phyloP scores from a whole-genome alignment of 2,329 filamentous ascomycete species.

The Beauveria sp. region DNA sequence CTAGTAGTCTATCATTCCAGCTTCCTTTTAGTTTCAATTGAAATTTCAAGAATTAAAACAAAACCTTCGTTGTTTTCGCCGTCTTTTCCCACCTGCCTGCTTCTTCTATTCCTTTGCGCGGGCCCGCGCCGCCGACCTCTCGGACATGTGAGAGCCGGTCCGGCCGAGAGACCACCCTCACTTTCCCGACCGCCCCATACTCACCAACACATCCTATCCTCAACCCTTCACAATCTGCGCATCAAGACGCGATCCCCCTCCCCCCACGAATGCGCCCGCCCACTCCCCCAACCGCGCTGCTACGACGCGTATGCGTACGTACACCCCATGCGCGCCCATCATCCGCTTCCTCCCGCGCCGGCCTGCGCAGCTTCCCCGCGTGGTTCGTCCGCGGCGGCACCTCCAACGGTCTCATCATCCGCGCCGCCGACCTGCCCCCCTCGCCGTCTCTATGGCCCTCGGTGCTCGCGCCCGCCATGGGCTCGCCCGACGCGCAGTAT shows the following conservation, averaged over 20 bases:
- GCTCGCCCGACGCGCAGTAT: constrained; percentile 54
- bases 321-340: background rate
- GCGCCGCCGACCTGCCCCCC: constrained; percentile 29
- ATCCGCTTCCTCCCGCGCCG: background rate
- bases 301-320: background rate
- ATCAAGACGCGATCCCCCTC: too few species aligned
- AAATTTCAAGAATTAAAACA: too few species aligned
- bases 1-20: constrained; percentile 29
- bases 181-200: background rate
- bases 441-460: constrained; percentile 28
- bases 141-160: background rate
- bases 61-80: too few species aligned
- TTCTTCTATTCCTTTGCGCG: background rate
- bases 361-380: constrained; percentile 27
- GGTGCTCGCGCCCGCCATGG: constrained; percentile 54
- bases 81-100: too few species aligned
- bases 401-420: constrained; percentile 55
- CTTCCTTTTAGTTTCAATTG: background rate
- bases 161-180: background rate
- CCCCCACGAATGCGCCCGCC: background rate
- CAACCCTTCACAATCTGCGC: too few species aligned
- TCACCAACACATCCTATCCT: background rate
- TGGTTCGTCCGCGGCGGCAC: constrained; percentile 54
- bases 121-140: background rate
- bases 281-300: background rate